Evolutionary conservation across 495 filamentous ascomycete species (phyloP).

Genomic region (Trichoderma gamsii): DNA sequence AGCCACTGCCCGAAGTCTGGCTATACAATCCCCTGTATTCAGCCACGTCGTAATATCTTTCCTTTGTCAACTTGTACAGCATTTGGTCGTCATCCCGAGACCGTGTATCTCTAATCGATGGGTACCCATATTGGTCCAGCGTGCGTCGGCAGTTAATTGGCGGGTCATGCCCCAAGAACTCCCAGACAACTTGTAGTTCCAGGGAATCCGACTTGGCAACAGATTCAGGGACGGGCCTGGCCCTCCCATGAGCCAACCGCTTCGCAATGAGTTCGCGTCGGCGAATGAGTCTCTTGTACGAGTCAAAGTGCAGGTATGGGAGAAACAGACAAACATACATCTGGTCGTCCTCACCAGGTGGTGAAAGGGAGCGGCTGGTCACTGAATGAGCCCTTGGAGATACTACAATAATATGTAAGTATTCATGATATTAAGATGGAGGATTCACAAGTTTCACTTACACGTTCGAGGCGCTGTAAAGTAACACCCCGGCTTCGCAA

Average conservation of each 20-base stretch:
- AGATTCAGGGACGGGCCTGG: constrained; percentile 49
- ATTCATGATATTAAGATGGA: constrained; percentile 19
- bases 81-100: constrained; percentile 64
- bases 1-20: not conserved
- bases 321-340: constrained; percentile 40
- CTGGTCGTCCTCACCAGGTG: constrained; percentile 11
- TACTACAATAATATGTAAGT: constrained; percentile 20
- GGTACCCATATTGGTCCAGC: constrained; percentile 62
- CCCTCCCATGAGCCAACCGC: constrained; percentile 50
- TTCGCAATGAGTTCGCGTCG: constrained; percentile 53
- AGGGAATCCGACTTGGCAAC: constrained; percentile 48
- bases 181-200: constrained; percentile 58
- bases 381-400: constrained; percentile 28
- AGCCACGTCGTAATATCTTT: constrained; percentile 19
- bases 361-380: constrained; percentile 4
- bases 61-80: constrained; percentile 62
- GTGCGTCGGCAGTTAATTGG: constrained; percentile 60
- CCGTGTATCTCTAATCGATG: constrained; percentile 54
- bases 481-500: constrained; percentile 37
- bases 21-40: constrained; percentile 1
- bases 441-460: not conserved
- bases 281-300: constrained; percentile 52
- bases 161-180: constrained; percentile 57
- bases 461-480: constrained; percentile 15
- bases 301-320: constrained; percentile 61